phyloP scores from a whole-genome alignment of 2,329 filamentous ascomycete genomes.

The Hymenoscyphus scutula region DNA sequence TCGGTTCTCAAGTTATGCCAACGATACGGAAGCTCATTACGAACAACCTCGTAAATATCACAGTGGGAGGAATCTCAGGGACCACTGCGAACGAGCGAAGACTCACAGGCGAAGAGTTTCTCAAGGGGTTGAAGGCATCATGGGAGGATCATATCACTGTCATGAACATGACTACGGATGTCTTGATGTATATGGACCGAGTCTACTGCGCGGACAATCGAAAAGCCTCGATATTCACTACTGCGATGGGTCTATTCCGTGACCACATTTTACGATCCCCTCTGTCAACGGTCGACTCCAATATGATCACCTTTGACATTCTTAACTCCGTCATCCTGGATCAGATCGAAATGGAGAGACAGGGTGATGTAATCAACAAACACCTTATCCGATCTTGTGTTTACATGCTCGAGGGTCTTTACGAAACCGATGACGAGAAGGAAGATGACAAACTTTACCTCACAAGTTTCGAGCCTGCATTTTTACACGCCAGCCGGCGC shows the following conservation, averaged over 20 bases:
- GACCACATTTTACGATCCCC: constrained; percentile 74
- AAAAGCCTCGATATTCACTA: constrained; percentile 75
- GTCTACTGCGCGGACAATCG: constrained; percentile 73
- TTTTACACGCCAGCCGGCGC: constrained; percentile 63
- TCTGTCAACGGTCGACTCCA: constrained; percentile 43
- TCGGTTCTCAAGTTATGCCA: constrained; percentile 69
- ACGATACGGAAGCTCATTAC: constrained; percentile 70
- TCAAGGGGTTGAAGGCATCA: constrained; percentile 70
- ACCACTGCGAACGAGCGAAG: constrained; percentile 76
- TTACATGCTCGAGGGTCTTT: constrained; percentile 85
- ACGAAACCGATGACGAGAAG: constrained; percentile 75
- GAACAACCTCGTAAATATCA: constrained; percentile 59
- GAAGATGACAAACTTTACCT: constrained; percentile 81
- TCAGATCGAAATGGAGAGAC: constrained; percentile 87
- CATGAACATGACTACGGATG: constrained; percentile 96
- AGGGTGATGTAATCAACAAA: constrained; percentile 85
- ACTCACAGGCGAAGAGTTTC: constrained; percentile 77
- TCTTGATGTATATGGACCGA: constrained; percentile 96
- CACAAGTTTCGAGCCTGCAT: constrained; percentile 76
- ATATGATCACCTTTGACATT: constrained; percentile 64
- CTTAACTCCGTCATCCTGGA: constrained; percentile 82
- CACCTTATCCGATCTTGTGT: constrained; percentile 78
- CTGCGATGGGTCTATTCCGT: constrained; percentile 83
- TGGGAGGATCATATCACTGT: constrained; percentile 90
- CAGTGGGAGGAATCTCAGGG: constrained; percentile 54